These are phyloP conservation scores for Candida caryicola DNA, from an alignment of 805 yeast species.

Conservation along the genomic window DNA sequence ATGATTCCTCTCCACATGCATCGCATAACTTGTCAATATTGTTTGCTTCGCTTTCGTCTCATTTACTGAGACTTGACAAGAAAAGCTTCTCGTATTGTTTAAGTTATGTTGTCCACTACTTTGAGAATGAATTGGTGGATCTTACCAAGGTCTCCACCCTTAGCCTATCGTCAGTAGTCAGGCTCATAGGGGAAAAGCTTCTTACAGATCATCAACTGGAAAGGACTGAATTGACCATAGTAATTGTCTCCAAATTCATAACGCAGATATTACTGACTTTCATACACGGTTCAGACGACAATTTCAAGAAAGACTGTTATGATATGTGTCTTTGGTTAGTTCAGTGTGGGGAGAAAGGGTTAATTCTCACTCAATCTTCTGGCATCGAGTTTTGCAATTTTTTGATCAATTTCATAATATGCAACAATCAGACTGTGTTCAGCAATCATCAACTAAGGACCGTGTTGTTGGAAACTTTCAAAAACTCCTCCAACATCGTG, in stretches of 20 bases:
- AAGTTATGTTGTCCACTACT: slow-evolving; percentile 1
- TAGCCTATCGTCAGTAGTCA: slow-evolving; percentile 15
- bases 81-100: slow-evolving; percentile 5
- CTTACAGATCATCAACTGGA: slow-evolving; percentile 30
- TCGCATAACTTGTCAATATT: background rate
- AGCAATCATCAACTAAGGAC: slow-evolving; percentile 10
- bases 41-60: background rate
- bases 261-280: slow-evolving; percentile 23
- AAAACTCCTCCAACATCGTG: slow-evolving; percentile 15
- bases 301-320: slow-evolving; percentile 38
- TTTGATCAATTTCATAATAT: slow-evolving; percentile 25
- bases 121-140: background rate
- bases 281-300: slow-evolving; percentile 17
- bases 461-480: slow-evolving; percentile 11
- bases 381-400: slow-evolving; percentile 29
- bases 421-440: slow-evolving; percentile 25
- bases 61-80: slow-evolving; percentile 2
- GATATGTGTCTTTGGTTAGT: slow-evolving; percentile 50
- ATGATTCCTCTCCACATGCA: background rate
- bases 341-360: slow-evolving; percentile 35
- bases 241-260: slow-evolving; percentile 31
- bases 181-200: slow-evolving; percentile 32
- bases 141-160: slow-evolving; percentile 1
- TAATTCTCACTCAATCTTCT: slow-evolving; percentile 40
- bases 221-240: slow-evolving; percentile 38